Conservation (phyloP, 805 yeast genomes). For the Sungouiozyma ichnusensis region DNA sequence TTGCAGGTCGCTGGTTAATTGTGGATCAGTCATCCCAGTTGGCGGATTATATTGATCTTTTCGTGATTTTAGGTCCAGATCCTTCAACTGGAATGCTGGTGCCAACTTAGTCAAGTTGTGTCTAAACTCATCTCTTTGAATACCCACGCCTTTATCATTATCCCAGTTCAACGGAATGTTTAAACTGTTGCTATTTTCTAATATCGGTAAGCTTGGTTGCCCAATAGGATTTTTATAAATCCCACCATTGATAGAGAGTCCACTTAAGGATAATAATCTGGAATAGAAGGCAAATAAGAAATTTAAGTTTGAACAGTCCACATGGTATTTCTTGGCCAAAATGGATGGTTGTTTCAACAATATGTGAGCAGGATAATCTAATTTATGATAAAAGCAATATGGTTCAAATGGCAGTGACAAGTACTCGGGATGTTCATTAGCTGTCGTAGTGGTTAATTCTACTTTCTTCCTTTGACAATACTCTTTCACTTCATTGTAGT, state of each 20-base stretch:
- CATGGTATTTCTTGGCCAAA: slow-evolving; percentile 16
- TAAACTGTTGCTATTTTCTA: slow-evolving; percentile 1
- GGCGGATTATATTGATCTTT: background rate
- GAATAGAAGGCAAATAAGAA: slow-evolving; percentile 25
- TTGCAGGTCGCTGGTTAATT: background rate
- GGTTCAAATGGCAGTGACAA: slow-evolving; percentile 27
- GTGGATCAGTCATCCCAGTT: background rate
- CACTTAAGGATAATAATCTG: slow-evolving; percentile 20
- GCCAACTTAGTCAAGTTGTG: background rate
- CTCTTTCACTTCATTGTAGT: slow-evolving; percentile 14
- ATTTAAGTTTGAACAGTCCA: slow-evolving; percentile 18
- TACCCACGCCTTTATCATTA: background rate
- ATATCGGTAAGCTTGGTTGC: slow-evolving; percentile 7
- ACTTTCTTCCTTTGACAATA: slow-evolving; percentile 16
- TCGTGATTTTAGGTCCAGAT: background rate
- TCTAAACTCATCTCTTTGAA: background rate
- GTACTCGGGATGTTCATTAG: slow-evolving; percentile 27
- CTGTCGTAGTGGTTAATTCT: slow-evolving; percentile 16
- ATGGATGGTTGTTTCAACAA: slow-evolving; percentile 21
- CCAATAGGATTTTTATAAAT: slow-evolving; percentile 1
- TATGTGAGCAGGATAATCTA: slow-evolving; percentile 27
- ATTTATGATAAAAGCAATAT: slow-evolving; percentile 27
- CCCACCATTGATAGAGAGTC: slow-evolving; percentile 22
- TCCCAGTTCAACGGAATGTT: background rate
- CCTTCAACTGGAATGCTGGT: background rate